phyloP scores from a whole-genome alignment of 495 filamentous ascomycete species.

The Elasticomyces elasticus region DNA sequence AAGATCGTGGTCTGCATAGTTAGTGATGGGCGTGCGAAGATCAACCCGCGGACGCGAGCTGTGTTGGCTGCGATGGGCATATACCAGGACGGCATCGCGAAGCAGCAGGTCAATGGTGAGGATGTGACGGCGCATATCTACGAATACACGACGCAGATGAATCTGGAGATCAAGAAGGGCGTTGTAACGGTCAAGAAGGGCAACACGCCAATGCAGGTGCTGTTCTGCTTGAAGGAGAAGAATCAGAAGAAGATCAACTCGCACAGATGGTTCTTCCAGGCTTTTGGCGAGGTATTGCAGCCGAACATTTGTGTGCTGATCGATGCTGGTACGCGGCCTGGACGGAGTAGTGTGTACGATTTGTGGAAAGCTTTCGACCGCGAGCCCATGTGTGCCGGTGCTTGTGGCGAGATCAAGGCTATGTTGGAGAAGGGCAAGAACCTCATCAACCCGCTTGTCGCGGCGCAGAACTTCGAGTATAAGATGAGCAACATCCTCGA shows the following conservation, averaged over 20 bases:
- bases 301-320: conserved; percentile 95
- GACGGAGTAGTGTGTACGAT: conserved; percentile 86
- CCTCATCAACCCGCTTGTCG: conserved; percentile 85
- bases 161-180: conserved; percentile 75
- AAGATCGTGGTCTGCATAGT: conserved; percentile 99
- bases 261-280: conserved; percentile 98
- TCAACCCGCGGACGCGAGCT: conserved; percentile 83
- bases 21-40: conserved; percentile 96
- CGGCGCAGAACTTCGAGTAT: conserved; percentile 98
- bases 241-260: conserved; percentile 99
- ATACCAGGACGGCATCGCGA: conserved; percentile 97
- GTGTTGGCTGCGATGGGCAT: conserved; percentile 88
- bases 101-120: conserved; percentile 94
- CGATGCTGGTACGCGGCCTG: conserved; percentile 91
- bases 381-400: conserved; percentile 92
- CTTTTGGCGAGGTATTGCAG: conserved; percentile 83
- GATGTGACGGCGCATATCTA: conserved; percentile 98
- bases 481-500: conserved; percentile 99
- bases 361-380: conserved; percentile 98
- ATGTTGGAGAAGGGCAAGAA: conserved; percentile 87
- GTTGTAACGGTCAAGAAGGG: conserved; percentile 69
- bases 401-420: conserved; percentile 98
- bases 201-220: conserved; percentile 82
- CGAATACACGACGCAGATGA: conserved; percentile 95
- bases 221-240: conserved; percentile 99